phyloP scores from a whole-genome alignment of 208 protist species.

The Trypanosoma theileri region DNA sequence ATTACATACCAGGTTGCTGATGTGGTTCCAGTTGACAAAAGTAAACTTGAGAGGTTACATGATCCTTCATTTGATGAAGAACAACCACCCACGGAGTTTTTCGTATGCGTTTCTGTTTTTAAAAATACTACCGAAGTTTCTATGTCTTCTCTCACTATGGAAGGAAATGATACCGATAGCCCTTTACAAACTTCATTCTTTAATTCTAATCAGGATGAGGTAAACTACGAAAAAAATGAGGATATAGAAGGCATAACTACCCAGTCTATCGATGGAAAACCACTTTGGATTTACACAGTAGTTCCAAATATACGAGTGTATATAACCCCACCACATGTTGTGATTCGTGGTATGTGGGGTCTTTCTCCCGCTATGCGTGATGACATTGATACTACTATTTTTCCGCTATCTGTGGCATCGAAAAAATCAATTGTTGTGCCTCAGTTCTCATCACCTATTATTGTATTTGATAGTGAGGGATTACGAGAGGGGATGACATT shows the following conservation, averaged over 20 bases:
- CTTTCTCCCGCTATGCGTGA: slow-evolving; percentile 38
- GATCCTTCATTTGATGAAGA: slow-evolving; percentile 32
- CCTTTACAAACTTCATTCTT: no score
- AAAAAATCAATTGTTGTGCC: slow-evolving; percentile 31
- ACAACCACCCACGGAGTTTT: slow-evolving; percentile 42
- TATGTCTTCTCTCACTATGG: no score
- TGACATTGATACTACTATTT: neutral
- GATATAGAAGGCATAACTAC: neutral
- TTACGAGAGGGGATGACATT: slow-evolving; percentile 57
- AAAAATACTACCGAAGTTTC: slow-evolving; percentile 20
- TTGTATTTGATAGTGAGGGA: slow-evolving; percentile 53
- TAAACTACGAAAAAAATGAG: no score
- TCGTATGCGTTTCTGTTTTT: slow-evolving; percentile 56
- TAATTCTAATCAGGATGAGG: no score
- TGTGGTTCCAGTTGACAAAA: slow-evolving; percentile 25
- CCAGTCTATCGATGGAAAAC: slow-evolving; percentile 12
- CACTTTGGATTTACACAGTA: slow-evolving; percentile 47
- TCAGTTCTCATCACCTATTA: slow-evolving; percentile 61
- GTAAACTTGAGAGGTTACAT: slow-evolving; percentile 29
- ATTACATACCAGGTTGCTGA: slow-evolving; percentile 50
- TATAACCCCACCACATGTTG: slow-evolving; percentile 39
- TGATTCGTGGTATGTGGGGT: slow-evolving; percentile 58
- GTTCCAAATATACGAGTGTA: slow-evolving; percentile 58
- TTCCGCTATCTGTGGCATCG: neutral
- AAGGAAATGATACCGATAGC: no score